Percentiles rank a stretch among this genome's conserved stretches.
phyloP scores from a whole-genome alignment of 345 rosid species.

The Bretschneidera sinensis region DNA sequence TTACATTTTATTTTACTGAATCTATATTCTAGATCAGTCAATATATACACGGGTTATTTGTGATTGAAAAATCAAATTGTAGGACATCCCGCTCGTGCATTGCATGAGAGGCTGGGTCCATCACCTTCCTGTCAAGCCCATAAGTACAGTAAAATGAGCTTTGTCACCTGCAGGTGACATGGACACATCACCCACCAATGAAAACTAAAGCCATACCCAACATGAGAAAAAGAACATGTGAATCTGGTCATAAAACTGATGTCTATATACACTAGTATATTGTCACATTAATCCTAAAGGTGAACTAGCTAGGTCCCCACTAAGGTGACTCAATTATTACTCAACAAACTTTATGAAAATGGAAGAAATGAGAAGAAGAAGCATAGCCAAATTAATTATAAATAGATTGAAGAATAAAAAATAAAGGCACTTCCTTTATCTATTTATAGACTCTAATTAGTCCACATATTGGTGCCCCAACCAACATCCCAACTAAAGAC shows the following conservation, averaged over 20 bases:
- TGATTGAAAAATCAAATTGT: slow-evolving; percentile 5
- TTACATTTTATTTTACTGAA: too few relatives aligned
- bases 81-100: slow-evolving; percentile 79
- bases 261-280: neutral
- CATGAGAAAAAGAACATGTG: neutral
- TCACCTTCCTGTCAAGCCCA: slow-evolving; percentile 30
- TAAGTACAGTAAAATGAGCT: slow-evolving; percentile 7
- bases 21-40: too few relatives aligned
- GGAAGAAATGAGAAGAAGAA: slow-evolving; percentile 9
- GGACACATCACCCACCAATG: slow-evolving; percentile 36
- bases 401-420: too few relatives aligned
- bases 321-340: slow-evolving; percentile 55
- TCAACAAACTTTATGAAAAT: slow-evolving; percentile 4
- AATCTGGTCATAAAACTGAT: neutral
- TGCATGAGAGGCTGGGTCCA: slow-evolving; percentile 46
- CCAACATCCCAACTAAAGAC: slow-evolving; percentile 16
- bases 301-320: slow-evolving; percentile 34
- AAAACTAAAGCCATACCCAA: slow-evolving; percentile 13
- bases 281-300: slow-evolving; percentile 14
- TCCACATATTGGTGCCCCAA: too few relatives aligned
- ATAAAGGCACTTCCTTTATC: slow-evolving; percentile 25
- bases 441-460: slow-evolving; percentile 52
- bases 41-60: slow-evolving; percentile 7
- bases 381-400: too few relatives aligned
- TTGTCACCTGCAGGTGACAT: slow-evolving; percentile 28